These are phyloP conservation scores for Nemania serpens DNA, from an alignment of 2,329 filamentous ascomycete species.

Conservation along the genomic window DNA sequence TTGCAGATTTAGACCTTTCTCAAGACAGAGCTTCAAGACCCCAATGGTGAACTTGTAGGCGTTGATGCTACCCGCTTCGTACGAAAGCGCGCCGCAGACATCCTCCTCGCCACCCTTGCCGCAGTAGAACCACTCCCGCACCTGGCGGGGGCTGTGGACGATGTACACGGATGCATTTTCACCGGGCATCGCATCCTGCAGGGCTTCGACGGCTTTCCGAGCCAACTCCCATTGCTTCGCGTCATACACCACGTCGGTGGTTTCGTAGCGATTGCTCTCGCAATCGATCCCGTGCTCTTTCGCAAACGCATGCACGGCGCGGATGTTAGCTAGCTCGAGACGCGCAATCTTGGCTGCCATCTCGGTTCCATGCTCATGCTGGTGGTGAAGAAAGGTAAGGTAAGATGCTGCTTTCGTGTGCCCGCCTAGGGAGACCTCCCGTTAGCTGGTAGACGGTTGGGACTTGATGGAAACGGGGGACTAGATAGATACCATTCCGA, in stretches of 20 bases:
- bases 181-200: constrained; percentile 50
- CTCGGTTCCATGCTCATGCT: constrained; percentile 49
- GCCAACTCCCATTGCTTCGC: constrained; percentile 46
- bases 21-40: constrained; percentile 51
- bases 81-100: constrained; percentile 54
- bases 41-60: constrained; percentile 48
- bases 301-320: constrained; percentile 60
- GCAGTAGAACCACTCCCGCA: constrained; percentile 47
- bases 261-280: constrained; percentile 56
- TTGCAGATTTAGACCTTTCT: constrained; percentile 55
- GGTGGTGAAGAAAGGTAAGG: constrained; percentile 56
- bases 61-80: constrained; percentile 50
- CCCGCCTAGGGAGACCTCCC: constrained; percentile 39
- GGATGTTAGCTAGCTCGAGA: constrained; percentile 58
- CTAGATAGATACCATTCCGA: constrained; percentile 49
- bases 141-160: constrained; percentile 49
- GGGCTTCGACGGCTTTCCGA: constrained; percentile 47
- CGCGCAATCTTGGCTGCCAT: constrained; percentile 56
- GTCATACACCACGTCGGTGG: constrained; percentile 64
- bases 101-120: constrained; percentile 37
- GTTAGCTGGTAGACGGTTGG: background rate
- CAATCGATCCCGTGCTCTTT: constrained; percentile 51
- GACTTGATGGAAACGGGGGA: background rate
- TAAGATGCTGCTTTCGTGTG: constrained; percentile 52
- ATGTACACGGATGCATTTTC: constrained; percentile 51